Evolutionary conservation across 352 stramenopile genomes (phyloP), one percentile per base, ranked within the genome.

Genomic region (Phytophthora megakarya): DNA sequence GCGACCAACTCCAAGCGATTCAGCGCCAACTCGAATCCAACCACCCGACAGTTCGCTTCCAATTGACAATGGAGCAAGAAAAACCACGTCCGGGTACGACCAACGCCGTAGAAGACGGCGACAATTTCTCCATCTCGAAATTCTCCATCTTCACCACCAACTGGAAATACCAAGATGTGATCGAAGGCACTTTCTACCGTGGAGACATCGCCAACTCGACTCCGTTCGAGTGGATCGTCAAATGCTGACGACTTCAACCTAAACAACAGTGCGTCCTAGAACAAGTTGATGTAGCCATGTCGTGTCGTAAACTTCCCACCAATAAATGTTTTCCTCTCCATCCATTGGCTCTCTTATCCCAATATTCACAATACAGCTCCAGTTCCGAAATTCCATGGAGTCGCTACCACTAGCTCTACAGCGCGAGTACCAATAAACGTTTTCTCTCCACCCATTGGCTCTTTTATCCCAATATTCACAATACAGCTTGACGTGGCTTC

Each of bases 131-230:
- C 56, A 69, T 82, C 26, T 70, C 65, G 26, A 82, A 80, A 54
- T 78, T 82, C 25, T 65, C 74, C 0, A 19, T 82, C 15, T 82
- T 82, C 56, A 82, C 64, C 13, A 71, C 61, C 4, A 49, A 56
- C 19, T 82, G 74, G 74, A 56, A 67, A 23, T 80, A 72, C 44
- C 74, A 73, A 7, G 72, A 76, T 32, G 60, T 65, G 25, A 54
- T 67, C 23, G 71, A 73, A n/a, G 65, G 74, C 46, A 82, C 72
- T 43, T 82, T 82, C 47, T 82, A 65, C 46, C 65, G 72, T 3
- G 74, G 74, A 43, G 74, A 82, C 35, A 74, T 82, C 39, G 44
- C 48, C 10, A 54, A 38, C 21, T 65, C 70, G 38, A 63, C 54
- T 11, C 58, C 69, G 3, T 76, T 76, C 49, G 39, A 65, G 40